Conservation (phyloP, 345 rosid species). For the Arabidopsis arenosa region DNA sequence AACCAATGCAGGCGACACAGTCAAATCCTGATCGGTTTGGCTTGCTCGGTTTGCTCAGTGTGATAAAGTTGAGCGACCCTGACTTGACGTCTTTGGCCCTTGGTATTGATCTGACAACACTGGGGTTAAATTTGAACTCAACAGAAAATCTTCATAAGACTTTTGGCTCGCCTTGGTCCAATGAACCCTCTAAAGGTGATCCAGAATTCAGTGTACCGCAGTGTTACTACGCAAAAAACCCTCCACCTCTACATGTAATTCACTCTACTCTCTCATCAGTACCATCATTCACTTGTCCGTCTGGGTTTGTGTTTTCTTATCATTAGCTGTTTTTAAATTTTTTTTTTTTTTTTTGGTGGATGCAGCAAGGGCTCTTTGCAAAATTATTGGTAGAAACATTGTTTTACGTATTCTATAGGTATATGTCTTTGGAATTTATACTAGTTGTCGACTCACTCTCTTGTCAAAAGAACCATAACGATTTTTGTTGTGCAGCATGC, state of each 20-base stretch:
- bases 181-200: conserved; percentile 89
- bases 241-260: conserved; percentile 74
- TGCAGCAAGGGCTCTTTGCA: conserved; percentile 82
- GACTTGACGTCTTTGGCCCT: conserved; percentile 76
- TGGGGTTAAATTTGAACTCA: conserved; percentile 87
- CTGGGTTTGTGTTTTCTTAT: conserved; percentile 4
- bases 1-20: conserved; percentile 62
- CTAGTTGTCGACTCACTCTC: conserved; percentile 12
- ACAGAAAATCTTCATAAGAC: conserved; percentile 82
- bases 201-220: conserved; percentile 87
- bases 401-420: conserved; percentile 92
- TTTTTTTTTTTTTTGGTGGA: conserved; percentile 34
- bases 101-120: conserved; percentile 85
- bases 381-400: conserved; percentile 71
- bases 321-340: conserved; percentile 8
- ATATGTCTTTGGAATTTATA: conserved; percentile 27
- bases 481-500: conserved; percentile 72
- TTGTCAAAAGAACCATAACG: conserved; percentile 23
- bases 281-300: conserved; percentile 10
- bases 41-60: conserved; percentile 77
- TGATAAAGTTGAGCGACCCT: conserved; percentile 72
- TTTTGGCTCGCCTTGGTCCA: conserved; percentile 97
- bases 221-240: conserved; percentile 74
- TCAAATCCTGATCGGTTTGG: conserved; percentile 79
- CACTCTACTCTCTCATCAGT: conserved; percentile 17